Evolutionary conservation across 192 early-diverging fungal species (phyloP).

Genomic region (Haplosporangium gracile): DNA sequence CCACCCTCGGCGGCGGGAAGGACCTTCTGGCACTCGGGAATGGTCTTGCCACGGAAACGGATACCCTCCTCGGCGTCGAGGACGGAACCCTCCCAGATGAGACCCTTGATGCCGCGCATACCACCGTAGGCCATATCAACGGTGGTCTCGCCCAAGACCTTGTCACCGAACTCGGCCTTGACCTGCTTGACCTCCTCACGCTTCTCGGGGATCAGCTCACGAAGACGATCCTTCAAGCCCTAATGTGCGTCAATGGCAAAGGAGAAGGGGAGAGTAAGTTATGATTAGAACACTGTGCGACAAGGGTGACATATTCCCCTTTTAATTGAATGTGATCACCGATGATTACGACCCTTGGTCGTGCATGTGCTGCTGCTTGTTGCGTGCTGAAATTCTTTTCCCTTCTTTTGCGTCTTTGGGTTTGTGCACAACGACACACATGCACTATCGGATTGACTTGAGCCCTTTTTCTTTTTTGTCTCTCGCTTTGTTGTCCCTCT

Average conservation of each 20-base stretch:
- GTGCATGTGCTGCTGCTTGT: background rate
- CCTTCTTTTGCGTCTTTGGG: background rate
- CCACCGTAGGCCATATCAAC: slow-evolving; percentile 98
- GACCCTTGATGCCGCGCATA: slow-evolving; percentile 99
- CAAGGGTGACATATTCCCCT: too few relatives aligned
- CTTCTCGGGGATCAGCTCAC: slow-evolving; percentile 93
- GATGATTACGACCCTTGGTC: background rate
- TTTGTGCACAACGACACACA: background rate
- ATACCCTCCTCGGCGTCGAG: slow-evolving; percentile 98
- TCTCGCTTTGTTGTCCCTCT: background rate
- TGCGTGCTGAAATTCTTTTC: background rate
- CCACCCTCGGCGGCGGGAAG: slow-evolving; percentile 91
- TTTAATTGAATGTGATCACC: background rate
- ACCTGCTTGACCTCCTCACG: slow-evolving; percentile 93
- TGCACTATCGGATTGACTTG: background rate
- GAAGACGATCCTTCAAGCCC: slow-evolving; percentile 92
- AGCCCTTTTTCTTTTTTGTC: background rate
- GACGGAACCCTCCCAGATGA: slow-evolving; percentile 97
- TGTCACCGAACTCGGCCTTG: slow-evolving; percentile 88
- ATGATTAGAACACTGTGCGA: background rate
- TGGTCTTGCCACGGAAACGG: slow-evolving; percentile 94
- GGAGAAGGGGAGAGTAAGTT: background rate
- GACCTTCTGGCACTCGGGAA: slow-evolving; percentile 93
- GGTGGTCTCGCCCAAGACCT: slow-evolving; percentile 91
- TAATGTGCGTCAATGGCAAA: slow-evolving; percentile 34